These are phyloP conservation scores for Avicennia marina DNA, from an alignment of 257 asterid species.

Conservation along the genomic window DNA sequence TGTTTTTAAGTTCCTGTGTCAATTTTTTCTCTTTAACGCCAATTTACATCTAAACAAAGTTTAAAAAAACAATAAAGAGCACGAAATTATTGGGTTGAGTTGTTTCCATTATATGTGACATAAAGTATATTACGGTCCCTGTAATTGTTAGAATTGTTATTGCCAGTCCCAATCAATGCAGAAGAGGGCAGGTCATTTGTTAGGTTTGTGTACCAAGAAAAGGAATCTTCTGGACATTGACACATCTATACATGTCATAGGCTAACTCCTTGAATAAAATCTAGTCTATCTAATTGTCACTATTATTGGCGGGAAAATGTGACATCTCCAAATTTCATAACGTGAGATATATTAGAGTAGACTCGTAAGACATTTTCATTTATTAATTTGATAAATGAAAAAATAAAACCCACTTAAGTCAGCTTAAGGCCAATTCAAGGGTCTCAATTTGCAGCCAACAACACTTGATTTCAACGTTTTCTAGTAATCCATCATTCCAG, in stretches of 20 bases:
- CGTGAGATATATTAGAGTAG: not conserved
- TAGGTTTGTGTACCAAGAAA: conserved; percentile 38
- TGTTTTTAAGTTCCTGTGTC: too few relatives aligned
- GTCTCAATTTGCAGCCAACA: conserved; percentile 24
- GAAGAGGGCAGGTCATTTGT: conserved; percentile 48
- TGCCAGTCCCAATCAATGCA: conserved; percentile 38
- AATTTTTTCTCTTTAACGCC: too few relatives aligned
- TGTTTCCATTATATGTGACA: conserved; percentile 49
- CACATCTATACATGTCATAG: conserved; percentile 16
- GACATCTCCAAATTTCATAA: not conserved
- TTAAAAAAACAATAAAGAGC: conserved; percentile 16
- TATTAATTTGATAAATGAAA: conserved; percentile 12
- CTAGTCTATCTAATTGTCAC: conserved; percentile 5
- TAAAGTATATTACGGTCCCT: conserved; percentile 14
- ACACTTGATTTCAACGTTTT: not conserved
- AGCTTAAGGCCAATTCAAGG: conserved; percentile 33
- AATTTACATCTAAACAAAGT: too few relatives aligned
- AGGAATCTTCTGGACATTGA: conserved; percentile 41
- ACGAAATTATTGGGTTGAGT: conserved; percentile 39
- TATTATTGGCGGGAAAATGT: not conserved
- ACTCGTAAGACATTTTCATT: not conserved
- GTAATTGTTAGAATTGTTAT: not conserved
- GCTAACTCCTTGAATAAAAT: not conserved
- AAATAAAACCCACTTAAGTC: conserved; percentile 4
- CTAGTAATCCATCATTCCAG: too few relatives aligned